phyloP scores from a whole-genome alignment of 179 eudicot genomes.

The Spergularia azorica region DNA sequence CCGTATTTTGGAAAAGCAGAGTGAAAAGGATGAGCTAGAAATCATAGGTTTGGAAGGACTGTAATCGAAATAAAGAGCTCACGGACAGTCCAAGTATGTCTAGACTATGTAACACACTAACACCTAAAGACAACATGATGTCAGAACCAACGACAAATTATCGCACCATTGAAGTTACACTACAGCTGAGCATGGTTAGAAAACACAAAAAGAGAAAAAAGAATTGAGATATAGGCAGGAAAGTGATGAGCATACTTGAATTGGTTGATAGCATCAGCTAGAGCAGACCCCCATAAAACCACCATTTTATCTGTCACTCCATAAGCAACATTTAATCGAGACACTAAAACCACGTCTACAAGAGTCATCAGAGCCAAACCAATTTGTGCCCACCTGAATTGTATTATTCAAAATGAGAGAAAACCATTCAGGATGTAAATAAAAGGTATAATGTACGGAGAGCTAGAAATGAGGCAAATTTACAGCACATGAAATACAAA shows the following conservation, averaged over 20 bases:
- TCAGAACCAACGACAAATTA: no score
- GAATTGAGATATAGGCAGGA: not conserved
- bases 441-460: not conserved
- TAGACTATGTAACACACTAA: no score
- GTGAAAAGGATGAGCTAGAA: no score
- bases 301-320: constrained; percentile 78
- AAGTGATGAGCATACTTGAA: constrained; percentile 64
- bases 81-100: no score
- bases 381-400: constrained; percentile 79
- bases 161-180: no score
- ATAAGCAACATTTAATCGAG: constrained; percentile 59
- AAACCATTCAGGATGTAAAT: not conserved
- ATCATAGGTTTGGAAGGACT: no score
- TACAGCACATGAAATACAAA: not conserved
- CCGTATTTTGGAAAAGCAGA: no score
- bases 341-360: constrained; percentile 72
- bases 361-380: constrained; percentile 57
- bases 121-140: no score
- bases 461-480: not conserved
- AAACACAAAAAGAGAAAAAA: not conserved
- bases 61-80: no score
- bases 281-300: constrained; percentile 87
- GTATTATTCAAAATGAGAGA: not conserved
- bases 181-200: not conserved
- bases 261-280: constrained; percentile 85